Evolutionary conservation across 345 rosid genomes (phyloP).

Genomic region (Salix caprea): DNA sequence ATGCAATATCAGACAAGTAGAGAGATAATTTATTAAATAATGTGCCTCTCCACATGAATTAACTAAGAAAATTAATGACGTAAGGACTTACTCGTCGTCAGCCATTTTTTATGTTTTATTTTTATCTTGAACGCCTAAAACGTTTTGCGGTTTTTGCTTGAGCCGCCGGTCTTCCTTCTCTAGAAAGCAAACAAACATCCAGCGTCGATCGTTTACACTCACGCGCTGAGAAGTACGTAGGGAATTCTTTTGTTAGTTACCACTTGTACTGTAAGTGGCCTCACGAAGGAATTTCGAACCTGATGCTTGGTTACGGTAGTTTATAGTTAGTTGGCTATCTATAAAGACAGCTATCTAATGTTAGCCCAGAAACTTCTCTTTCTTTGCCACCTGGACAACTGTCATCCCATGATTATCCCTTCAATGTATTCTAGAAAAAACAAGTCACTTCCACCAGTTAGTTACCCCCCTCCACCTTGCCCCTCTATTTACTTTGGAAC

Average conservation of each 20-base stretch:
- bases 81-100: neutral
- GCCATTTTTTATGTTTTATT: neutral
- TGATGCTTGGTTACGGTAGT: constrained; percentile 16
- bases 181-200: neutral
- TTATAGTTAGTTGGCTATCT: constrained; percentile 26
- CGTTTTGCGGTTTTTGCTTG: neutral
- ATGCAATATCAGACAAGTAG: too few relatives aligned
- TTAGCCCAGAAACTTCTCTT: neutral
- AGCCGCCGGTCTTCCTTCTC: neutral
- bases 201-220: neutral
- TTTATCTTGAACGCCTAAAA: neutral
- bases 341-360: constrained; percentile 20
- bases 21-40: too few relatives aligned
- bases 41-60: too few relatives aligned
- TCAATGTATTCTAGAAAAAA: neutral
- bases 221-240: neutral
- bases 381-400: constrained; percentile 16
- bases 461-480: too few relatives aligned
- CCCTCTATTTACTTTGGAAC: too few relatives aligned
- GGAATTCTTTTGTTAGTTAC: neutral
- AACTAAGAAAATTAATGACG: too few relatives aligned
- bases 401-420: constrained; percentile 1
- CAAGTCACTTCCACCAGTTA: too few relatives aligned
- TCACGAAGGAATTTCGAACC: neutral
- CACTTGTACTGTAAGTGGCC: neutral